Base-by-base conservation (phyloP, 768 basidiomycete species). In the Amanita polypyramis region DNA sequence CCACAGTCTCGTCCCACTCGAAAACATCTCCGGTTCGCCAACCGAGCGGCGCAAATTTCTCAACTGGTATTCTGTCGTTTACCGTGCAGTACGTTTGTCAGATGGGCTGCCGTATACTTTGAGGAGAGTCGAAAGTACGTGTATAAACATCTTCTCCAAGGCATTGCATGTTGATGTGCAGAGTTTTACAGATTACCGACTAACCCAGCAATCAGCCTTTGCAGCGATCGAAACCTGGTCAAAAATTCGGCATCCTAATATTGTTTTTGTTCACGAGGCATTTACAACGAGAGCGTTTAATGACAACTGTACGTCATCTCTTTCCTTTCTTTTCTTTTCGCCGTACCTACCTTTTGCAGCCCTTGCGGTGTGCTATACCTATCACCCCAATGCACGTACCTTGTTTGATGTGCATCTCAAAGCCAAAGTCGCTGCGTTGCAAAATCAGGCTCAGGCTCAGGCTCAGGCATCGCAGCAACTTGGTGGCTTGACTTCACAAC, bases 221-320 rank as follows among this genome's bases (percentile, higher is more conserved):
- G 67, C 66, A 10, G 66, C 80, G 7, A 83, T 97, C 39, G 94
- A 96, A 54, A 68, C 79, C 12, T 99, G 96, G 96, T 79, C 80
- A 1, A 72, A 76, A 37, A 70, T 98, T 48, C 75, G 70, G 14
- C 95, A 98, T 65, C 93, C 96, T 0, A 82, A 77, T 53, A 82
- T 99, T 51, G 79, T 95, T 12, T 64, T 77, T 7, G 68, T 98
- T 17, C 75, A 78, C 42, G 96, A 98, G 61, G 96, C 95, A 0
- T 97, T 99, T 68, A 98, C 96, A 0, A 95, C 95, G 0, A 76
- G 83, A 23, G 79, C 87, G 0, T 99, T 99, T 63, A 80, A 81
- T 47, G 96, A 98, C 61, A 84, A 82, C 55, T 98, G 94, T 95
- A 58, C 43, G 84, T n/a, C 10, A 5, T 11, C n/a, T 70, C 11